Evolutionary conservation across 352 stramenopile species (phyloP).

Genomic region (Globisporangium cystogenes): DNA sequence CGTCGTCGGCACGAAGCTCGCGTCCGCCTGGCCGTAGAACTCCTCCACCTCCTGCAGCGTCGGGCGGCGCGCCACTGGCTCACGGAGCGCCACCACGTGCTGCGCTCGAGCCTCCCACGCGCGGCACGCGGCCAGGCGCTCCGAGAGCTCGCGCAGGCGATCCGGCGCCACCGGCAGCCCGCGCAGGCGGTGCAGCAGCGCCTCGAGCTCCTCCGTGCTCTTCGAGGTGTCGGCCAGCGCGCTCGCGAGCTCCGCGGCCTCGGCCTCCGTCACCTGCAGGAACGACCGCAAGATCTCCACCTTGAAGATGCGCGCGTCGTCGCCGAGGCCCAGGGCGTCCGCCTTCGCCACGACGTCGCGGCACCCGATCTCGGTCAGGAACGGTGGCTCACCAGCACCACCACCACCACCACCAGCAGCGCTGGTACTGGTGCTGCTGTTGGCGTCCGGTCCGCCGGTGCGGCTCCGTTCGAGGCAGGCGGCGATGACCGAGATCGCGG

Average conservation of each 20-base stretch:
- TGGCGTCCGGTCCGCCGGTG: background rate
- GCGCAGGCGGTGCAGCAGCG: conserved; percentile 26
- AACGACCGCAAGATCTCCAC: conserved; percentile 32
- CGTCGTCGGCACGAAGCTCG: conserved; percentile 47
- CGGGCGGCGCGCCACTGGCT: conserved; percentile 19
- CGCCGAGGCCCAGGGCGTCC: conserved; percentile 15
- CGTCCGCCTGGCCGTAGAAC: conserved; percentile 52
- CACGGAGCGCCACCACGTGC: conserved; percentile 28
- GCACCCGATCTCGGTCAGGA: conserved; percentile 20
- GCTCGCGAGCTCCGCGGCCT: conserved; percentile 17
- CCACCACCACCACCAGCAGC: background rate
- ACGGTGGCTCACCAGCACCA: background rate
- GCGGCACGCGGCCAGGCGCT: conserved; percentile 45
- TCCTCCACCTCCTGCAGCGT: conserved; percentile 37
- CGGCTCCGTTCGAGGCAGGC: conserved; percentile 6
- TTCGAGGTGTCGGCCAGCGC: conserved; percentile 32
- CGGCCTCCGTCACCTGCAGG: conserved; percentile 21
- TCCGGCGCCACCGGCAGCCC: conserved; percentile 33
- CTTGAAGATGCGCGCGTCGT: conserved; percentile 21
- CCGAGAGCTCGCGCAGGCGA: conserved; percentile 32
- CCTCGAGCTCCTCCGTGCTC: conserved; percentile 44
- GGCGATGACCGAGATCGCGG: conserved; percentile 9
- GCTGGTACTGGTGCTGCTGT: background rate
- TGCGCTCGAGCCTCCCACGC: conserved; percentile 47
- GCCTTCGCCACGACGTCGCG: conserved; percentile 27